Evolutionary conservation across 441 rosid genomes (phyloP), one percentile per base, ranked within the genome.

Genomic region (Syzygium malaccense): DNA sequence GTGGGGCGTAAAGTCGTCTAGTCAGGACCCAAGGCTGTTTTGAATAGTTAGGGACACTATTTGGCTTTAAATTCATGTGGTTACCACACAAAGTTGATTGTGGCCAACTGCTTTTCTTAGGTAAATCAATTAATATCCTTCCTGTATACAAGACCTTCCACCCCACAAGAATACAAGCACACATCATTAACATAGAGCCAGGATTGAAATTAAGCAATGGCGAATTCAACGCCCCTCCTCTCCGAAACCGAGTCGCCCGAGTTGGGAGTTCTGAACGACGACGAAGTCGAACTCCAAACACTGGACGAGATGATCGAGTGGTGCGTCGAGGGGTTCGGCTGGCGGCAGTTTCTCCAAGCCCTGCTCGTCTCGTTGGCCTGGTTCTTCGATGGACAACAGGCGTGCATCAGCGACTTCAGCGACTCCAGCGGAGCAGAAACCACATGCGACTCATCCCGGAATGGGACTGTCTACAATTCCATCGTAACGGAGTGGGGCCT

Each of bases 401-500:
- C 92, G 4, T 92, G 88, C 85, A 86, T 92, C 49, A 91, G 90
- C 48, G 91, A 88, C 87, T 92, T 71, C 64, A 89, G 91, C 48
- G 91, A 88, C 87, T 92, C 54, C 64, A 89, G 91, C 6, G 93
- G 91, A n/a, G 88, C 91, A 2, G 49, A 23, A 11, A 18, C 68
- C 85, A 25, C 87, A 14, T 88, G 91, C 55, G 55, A 53, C 32
- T 55, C 90, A 26, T 75, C 91, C 20, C 87, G 91, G 92, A 90
- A 88, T 55, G 62, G 68, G 8, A 62, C 91, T 2, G 8, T 64
- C 5, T 37, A 85, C n/a, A 55, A 51, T 17, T 78, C 92, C 23
- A 88, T 88, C 57, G 87, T 92, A 28, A 90, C 92, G 17, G 93
- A 92, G 71, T 92, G 91, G 92, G 86, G 53, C 28, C 91, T 90